These are phyloP conservation scores for Clohesyomyces aquaticus DNA, from an alignment of 495 filamentous ascomycete genomes.

Conservation along the genomic window DNA sequence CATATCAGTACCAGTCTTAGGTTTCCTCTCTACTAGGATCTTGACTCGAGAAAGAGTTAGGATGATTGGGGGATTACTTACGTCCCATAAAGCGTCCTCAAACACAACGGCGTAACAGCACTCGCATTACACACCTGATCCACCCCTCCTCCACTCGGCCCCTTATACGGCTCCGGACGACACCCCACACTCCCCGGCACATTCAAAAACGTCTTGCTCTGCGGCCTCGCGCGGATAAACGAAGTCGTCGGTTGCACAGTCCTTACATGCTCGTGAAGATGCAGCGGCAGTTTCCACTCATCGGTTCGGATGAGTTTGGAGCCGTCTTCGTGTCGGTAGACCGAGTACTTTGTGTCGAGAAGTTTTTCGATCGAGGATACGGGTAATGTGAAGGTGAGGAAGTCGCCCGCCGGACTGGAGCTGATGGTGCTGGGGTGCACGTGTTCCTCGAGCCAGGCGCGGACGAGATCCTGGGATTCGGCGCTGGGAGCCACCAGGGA, in stretches of 20 bases:
- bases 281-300: constrained; percentile 56
- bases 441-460: constrained; percentile 49
- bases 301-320: constrained; percentile 44
- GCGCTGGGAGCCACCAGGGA: constrained; percentile 43
- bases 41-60: no score
- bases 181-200: neutral
- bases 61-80: neutral
- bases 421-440: constrained; percentile 29
- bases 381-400: constrained; percentile 45
- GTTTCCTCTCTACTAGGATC: no score
- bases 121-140: constrained; percentile 52
- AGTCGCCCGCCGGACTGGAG: constrained; percentile 47
- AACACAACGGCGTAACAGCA: constrained; percentile 56
- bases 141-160: constrained; percentile 37
- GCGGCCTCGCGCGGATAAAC: constrained; percentile 49
- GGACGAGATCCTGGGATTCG: constrained; percentile 42
- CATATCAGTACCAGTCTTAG: no score
- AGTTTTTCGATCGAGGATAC: constrained; percentile 45
- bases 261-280: constrained; percentile 59
- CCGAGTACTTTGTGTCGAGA: constrained; percentile 49
- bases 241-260: constrained; percentile 69
- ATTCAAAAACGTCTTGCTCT: constrained; percentile 5
- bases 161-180: neutral
- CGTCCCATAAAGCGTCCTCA: constrained; percentile 60
- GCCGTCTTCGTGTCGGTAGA: constrained; percentile 48